phyloP scores from a whole-genome alignment of 2,329 filamentous ascomycete genomes.

The Periconia digitata region DNA sequence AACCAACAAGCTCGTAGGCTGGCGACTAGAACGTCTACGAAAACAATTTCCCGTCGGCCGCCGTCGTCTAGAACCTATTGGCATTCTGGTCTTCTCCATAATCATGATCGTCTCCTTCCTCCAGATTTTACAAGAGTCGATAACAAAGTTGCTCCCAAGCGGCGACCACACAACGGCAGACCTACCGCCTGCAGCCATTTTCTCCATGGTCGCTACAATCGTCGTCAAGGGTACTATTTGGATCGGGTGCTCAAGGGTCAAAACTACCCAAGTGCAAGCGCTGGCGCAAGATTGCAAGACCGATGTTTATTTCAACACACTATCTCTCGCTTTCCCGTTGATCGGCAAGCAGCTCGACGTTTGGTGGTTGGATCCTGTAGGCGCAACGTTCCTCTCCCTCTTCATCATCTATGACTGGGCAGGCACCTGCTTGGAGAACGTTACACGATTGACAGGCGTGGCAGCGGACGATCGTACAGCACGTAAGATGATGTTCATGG shows the following conservation, averaged over 20 bases:
- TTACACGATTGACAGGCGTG: conserved; percentile 61
- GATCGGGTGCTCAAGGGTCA: conserved; percentile 60
- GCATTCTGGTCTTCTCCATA: conserved; percentile 64
- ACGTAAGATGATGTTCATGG: conserved; percentile 62
- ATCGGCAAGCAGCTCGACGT: conserved; percentile 60
- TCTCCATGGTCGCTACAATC: conserved; percentile 60
- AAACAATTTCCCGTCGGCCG: conserved; percentile 59
- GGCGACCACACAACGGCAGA: conserved; percentile 52
- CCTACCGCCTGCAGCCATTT: conserved; percentile 57
- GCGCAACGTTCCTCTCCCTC: conserved; percentile 63
- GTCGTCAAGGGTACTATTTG: conserved; percentile 63
- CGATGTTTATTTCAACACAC: conserved; percentile 65
- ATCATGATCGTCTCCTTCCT: conserved; percentile 65
- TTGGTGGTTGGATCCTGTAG: conserved; percentile 69
- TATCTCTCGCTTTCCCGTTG: conserved; percentile 64
- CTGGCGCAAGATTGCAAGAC: conserved; percentile 66
- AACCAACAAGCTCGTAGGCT: conserved; percentile 61
- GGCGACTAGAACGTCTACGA: conserved; percentile 54
- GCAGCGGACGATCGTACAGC: conserved; percentile 55
- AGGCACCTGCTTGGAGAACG: conserved; percentile 61
- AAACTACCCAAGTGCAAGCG: conserved; percentile 66
- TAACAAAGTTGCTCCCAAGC: conserved; percentile 58
- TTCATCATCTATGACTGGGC: conserved; percentile 73
- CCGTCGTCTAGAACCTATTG: conserved; percentile 59
- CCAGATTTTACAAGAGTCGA: conserved; percentile 63